Conservation (phyloP, 1,284 basidiomycete species). For the Trametes versicolor region DNA sequence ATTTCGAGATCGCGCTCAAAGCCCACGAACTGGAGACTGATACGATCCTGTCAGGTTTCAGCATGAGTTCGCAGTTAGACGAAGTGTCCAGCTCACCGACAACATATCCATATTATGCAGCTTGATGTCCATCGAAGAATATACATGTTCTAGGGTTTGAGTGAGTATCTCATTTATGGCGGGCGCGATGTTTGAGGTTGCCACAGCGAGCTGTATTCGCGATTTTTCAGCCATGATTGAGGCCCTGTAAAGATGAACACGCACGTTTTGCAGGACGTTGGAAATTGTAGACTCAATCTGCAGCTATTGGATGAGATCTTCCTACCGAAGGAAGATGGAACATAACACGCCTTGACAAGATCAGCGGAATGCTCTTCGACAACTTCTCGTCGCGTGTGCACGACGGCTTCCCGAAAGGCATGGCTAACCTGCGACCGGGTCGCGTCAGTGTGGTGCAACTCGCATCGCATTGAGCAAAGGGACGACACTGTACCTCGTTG, state of each 20-base stretch:
- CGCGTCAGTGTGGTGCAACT: background rate
- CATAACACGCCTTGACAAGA: background rate
- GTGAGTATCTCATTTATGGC: conserved; percentile 7
- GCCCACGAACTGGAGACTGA: conserved; percentile 38
- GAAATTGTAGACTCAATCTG: conserved; percentile 2
- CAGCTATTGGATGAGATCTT: background rate
- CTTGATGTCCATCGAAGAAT: background rate
- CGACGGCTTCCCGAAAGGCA: background rate
- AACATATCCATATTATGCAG: conserved; percentile 13
- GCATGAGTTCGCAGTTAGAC: background rate
- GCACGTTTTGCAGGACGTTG: background rate
- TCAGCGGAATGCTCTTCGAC: background rate
- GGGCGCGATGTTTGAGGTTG: conserved; percentile 11
- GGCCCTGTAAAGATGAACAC: background rate
- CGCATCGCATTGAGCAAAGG: background rate
- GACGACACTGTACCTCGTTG: conserved; percentile 24
- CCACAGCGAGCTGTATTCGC: conserved; percentile 11
- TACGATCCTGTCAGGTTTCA: conserved; percentile 37
- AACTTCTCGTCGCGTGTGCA: background rate
- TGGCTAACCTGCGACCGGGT: conserved; percentile 5
- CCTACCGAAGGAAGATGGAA: background rate
- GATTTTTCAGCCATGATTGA: background rate
- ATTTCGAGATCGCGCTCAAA: conserved; percentile 40
- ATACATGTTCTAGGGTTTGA: conserved; percentile 10
- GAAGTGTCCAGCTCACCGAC: conserved; percentile 22